Conservation (phyloP, 163 green algal genomes). For the Scenedesmus sp. region DNA sequence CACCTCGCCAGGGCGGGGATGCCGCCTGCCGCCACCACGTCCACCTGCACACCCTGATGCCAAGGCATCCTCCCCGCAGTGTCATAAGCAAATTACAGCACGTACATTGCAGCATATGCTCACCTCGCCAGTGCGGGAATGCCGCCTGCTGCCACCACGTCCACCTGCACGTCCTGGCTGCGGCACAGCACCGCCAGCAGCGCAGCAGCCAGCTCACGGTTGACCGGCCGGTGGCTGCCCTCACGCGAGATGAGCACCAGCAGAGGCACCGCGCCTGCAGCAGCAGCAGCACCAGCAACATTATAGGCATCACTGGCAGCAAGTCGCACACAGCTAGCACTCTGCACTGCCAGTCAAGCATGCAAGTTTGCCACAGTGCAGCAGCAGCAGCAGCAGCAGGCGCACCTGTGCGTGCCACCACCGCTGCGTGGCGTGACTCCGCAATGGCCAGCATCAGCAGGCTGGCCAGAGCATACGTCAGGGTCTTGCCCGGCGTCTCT, state of each 20-base stretch:
- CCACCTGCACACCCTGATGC: constrained; percentile 43
- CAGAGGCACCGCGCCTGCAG: constrained; percentile 46
- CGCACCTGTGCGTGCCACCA: constrained; percentile 52
- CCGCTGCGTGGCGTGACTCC: constrained; percentile 62
- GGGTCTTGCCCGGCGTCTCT: constrained; percentile 39
- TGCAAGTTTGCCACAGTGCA: background rate
- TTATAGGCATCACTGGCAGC: background rate
- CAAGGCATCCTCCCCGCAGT: constrained; percentile 22
- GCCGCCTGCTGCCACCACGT: constrained; percentile 48
- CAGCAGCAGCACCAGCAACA: background rate
- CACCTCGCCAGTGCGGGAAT: constrained; percentile 48
- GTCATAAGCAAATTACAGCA: no score
- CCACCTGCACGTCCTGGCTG: constrained; percentile 47
- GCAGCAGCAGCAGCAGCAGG: background rate
- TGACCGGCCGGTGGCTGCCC: background rate
- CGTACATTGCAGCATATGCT: background rate
- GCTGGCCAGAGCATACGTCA: constrained; percentile 57
- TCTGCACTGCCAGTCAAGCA: background rate
- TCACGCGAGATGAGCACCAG: constrained; percentile 44
- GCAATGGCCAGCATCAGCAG: constrained; percentile 61
- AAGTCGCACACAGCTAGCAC: background rate
- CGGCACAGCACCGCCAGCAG: constrained; percentile 57
- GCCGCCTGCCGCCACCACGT: constrained; percentile 43
- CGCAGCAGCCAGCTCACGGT: constrained; percentile 56
- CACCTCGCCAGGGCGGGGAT: constrained; percentile 47